Percentiles rank a stretch among this genome's conserved stretches.
Evolutionary conservation across 495 filamentous ascomycete genomes (phyloP).

Genomic region (Penicillium lividum): DNA sequence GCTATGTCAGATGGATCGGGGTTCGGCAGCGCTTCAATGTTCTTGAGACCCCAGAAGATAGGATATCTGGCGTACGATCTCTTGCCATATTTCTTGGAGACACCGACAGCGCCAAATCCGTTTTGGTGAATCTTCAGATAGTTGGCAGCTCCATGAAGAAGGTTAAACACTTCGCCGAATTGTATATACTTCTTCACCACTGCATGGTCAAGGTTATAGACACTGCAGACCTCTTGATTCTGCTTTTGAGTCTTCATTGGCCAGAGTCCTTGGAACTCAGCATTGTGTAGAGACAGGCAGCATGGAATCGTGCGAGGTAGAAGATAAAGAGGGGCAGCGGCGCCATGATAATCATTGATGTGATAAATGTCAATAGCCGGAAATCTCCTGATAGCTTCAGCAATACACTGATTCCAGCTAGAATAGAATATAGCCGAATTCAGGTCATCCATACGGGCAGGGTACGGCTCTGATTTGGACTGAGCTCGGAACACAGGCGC

Average conservation of each 20-base stretch:
- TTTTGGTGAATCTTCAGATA: constrained; percentile 74
- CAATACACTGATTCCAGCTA: constrained; percentile 72
- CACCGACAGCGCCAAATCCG: constrained; percentile 74
- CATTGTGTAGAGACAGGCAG: constrained; percentile 60
- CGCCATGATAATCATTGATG: constrained; percentile 81
- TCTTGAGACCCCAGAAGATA: constrained; percentile 74
- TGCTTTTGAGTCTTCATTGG: constrained; percentile 71
- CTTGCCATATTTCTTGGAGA: constrained; percentile 74
- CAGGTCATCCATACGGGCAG: constrained; percentile 72
- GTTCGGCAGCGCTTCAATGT: constrained; percentile 71
- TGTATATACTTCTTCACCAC: constrained; percentile 48
- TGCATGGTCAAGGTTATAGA: constrained; percentile 61
- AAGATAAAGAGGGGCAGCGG: constrained; percentile 68
- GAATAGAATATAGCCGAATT: constrained; percentile 72
- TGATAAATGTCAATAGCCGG: constrained; percentile 69
- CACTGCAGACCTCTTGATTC: constrained; percentile 65
- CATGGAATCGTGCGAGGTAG: constrained; percentile 55
- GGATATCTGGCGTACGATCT: constrained; percentile 74
- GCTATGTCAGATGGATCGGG: constrained; percentile 75
- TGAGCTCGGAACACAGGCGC: constrained; percentile 71
- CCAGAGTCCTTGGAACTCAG: constrained; percentile 75
- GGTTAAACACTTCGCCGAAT: constrained; percentile 70
- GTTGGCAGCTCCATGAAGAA: constrained; percentile 70
- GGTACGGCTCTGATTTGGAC: constrained; percentile 68
- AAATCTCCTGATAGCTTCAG: constrained; percentile 59